Evolutionary conservation across 2,329 filamentous ascomycete species (phyloP), one percentile per base, ranked within the genome.

Genomic region (Balansia obtecta): DNA sequence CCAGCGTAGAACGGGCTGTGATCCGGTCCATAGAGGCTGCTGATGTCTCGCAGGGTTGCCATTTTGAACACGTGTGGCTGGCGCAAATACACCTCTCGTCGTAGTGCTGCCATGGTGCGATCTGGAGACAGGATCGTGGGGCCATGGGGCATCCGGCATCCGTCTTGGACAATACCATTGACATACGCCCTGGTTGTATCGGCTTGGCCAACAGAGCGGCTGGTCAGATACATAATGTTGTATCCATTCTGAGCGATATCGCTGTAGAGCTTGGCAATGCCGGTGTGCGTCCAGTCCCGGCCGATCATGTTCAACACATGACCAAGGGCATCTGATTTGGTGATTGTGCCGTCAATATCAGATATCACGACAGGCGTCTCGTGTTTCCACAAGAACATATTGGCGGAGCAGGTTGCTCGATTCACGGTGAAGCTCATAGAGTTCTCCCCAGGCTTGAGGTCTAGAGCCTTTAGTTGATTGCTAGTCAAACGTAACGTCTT

Each of bases 21-120:
- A 27, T 85, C 81, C 0, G 80, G 75, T 2, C 82, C 83, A 62
- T 96, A 98, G 0, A 98, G 75, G 52, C 84, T 87, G 63, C 90
- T 83, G 58, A 98, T 97, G 65, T 98, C 93, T 40, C 93, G 83
- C 18, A 98, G 71, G 55, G 93, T 98, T 2, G 93, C 89, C 94
- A 98, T 98, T 69, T 98, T 98, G 79, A 98, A 98, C 8, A 98
- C 88, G 63, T 98, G 90, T 0, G 93, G 94, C 65, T 98, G 97
- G 49, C 93, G 82, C 27, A 98, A 75, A 64, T 98, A 98, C 6
- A 98, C 81, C 65, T 98, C 93, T 45, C 93, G 82, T 51, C 93
- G 79, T 32, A 98, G 69, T 0, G 93, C 94, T 8, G 94, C 90
- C 70, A 97, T 94, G 1, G 90, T 97, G 50, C 93, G 79, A 66